Evolutionary conservation across 257 asterid genomes (phyloP).

Genomic region (Rehmannia glutinosa): DNA sequence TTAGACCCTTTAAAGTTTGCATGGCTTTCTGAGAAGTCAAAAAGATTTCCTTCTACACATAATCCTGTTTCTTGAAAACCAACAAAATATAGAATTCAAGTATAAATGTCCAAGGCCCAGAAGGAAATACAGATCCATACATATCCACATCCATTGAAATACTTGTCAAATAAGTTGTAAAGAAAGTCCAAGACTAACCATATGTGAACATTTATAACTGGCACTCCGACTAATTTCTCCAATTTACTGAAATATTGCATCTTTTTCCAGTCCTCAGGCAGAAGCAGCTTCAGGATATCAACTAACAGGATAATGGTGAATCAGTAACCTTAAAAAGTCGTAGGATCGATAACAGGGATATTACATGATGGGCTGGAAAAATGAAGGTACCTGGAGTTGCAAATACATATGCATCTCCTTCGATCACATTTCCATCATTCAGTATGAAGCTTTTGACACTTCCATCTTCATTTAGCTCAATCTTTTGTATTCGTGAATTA

Average conservation of each 20-base stretch:
- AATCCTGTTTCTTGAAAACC: no score
- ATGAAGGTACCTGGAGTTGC: conserved; percentile 78
- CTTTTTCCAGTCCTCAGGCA: conserved; percentile 91
- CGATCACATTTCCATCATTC: conserved; percentile 50
- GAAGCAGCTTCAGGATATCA: conserved; percentile 83
- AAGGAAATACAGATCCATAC: no score
- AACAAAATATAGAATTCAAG: no score
- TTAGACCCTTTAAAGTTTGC: no score
- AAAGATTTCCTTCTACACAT: no score
- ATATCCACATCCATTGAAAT: no score
- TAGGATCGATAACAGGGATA: no score
- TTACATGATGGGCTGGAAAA: conserved; percentile 12
- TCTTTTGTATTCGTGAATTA: conserved; percentile 74
- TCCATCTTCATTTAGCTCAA: conserved; percentile 72
- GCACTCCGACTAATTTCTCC: conserved; percentile 93
- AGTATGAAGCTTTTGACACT: conserved; percentile 60
- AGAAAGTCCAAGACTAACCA: conserved; percentile 47
- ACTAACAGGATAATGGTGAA: conserved; percentile 35
- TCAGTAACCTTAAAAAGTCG: background rate
- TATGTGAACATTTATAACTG: conserved; percentile 89
- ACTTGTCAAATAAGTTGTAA: background rate
- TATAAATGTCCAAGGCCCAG: no score
- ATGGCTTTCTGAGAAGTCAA: no score
- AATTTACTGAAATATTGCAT: conserved; percentile 67
- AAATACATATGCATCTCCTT: conserved; percentile 88